Percentiles rank a stretch among this genome's conserved stretches.
phyloP scores from a whole-genome alignment of 257 asterid species.

The Primulina eburnea region DNA sequence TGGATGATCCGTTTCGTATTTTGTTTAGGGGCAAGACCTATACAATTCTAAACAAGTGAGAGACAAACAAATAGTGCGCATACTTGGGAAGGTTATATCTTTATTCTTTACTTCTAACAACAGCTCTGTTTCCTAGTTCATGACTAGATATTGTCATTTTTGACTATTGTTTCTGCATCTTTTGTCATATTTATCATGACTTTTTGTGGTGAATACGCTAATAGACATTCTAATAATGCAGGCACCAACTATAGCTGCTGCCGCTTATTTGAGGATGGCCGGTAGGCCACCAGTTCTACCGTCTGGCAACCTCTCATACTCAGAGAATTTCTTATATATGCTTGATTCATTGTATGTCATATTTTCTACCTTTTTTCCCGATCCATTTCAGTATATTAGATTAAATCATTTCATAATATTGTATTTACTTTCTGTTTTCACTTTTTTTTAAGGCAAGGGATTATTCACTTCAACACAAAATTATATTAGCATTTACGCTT shows the following conservation, averaged over 20 bases:
- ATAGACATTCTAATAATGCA: constrained; percentile 31
- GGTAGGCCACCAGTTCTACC: constrained; percentile 99
- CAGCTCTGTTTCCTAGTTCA: constrained; percentile 16
- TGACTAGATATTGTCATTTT: neutral
- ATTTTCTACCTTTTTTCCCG: constrained; percentile 19
- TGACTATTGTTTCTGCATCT: constrained; percentile 4
- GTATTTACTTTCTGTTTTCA: constrained; percentile 4
- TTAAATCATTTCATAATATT: constrained; percentile 9
- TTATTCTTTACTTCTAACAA: constrained; percentile 4
- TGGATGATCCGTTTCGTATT: constrained; percentile 21
- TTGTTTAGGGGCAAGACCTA: constrained; percentile 71
- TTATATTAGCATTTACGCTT: constrained; percentile 8
- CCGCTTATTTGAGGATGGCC: constrained; percentile 97
- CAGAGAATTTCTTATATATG: constrained; percentile 98
- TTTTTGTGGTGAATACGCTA: constrained; percentile 14
- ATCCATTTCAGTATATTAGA: constrained; percentile 10
- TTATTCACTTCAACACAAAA: constrained; percentile 8
- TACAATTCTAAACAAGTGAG: constrained; percentile 87
- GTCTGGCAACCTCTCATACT: constrained; percentile 84
- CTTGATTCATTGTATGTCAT: constrained; percentile 89
- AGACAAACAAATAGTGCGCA: constrained; percentile 91
- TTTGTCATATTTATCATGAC: constrained; percentile 8
- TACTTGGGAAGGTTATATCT: constrained; percentile 76
- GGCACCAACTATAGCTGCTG: constrained; percentile 99
- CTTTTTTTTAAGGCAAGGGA: constrained; percentile 12